phyloP scores from a whole-genome alignment of 108 stramenopile species.

The Heterococcus sp. region DNA sequence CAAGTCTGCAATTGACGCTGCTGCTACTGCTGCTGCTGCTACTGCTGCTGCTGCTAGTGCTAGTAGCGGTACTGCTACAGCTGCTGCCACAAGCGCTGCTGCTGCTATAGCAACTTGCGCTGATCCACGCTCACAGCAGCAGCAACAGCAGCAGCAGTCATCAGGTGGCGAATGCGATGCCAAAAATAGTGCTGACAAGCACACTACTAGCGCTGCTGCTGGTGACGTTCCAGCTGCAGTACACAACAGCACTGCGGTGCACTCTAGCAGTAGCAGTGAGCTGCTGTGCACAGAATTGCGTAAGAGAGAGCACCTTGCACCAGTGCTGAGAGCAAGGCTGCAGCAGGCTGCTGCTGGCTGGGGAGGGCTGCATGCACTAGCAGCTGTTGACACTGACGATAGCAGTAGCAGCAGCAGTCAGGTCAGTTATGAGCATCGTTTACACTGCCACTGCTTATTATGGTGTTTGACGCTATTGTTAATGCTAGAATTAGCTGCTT shows the following conservation, averaged over 20 bases:
- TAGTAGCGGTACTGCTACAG: background rate
- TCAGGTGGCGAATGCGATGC: too few species aligned
- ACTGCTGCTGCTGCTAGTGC: background rate
- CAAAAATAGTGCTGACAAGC: too few species aligned
- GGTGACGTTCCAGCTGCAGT: background rate
- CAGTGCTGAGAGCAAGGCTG: background rate
- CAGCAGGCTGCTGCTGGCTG: background rate
- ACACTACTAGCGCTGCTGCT: too few species aligned
- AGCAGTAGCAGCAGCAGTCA: background rate
- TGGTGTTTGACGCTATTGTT: background rate
- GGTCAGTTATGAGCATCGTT: background rate
- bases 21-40: background rate
- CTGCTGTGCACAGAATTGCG: too few species aligned
- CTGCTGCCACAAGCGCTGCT: background rate
- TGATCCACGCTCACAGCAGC: too few species aligned
- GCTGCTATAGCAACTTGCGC: too few species aligned
- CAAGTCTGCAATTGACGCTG: background rate
- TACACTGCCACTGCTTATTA: background rate
- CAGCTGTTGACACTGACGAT: too few species aligned
- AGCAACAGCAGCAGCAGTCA: too few species aligned
- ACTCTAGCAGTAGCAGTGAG: too few species aligned
- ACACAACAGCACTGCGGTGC: too few species aligned
- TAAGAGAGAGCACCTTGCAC: too few species aligned
- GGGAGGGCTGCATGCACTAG: background rate
- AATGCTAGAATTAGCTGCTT: background rate